phyloP scores from a whole-genome alignment of 2,329 filamentous ascomycete genomes.

The Drechslerella dactyloides region DNA sequence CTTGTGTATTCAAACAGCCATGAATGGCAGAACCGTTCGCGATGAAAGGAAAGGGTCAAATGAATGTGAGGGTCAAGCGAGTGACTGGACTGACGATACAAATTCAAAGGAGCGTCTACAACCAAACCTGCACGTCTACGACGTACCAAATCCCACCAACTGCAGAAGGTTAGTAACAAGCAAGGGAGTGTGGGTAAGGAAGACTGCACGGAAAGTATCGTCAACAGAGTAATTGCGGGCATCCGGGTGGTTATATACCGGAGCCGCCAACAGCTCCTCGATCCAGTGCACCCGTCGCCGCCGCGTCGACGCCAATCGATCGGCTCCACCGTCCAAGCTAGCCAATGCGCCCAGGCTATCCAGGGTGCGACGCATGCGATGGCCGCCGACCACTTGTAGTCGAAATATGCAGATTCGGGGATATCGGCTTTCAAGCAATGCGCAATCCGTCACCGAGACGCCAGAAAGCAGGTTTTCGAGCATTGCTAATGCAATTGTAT shows the following conservation, averaged over 20 bases:
- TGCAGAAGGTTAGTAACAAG: background rate
- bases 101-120: background rate
- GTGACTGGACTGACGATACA: background rate
- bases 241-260: conserved; percentile 33
- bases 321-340: conserved; percentile 5
- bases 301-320: background rate
- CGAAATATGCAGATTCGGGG: background rate
- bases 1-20: background rate
- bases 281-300: conserved; percentile 10
- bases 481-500: too few relatives aligned
- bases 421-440: background rate
- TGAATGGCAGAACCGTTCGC: background rate
- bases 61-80: background rate
- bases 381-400: background rate
- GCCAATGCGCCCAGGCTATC: background rate
- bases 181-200: background rate
- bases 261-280: conserved; percentile 15
- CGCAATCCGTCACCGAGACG: background rate
- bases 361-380: background rate
- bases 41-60: background rate
- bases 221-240: conserved; percentile 8
- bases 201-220: conserved; percentile 3
- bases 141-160: too few relatives aligned
- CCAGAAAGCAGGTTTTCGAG: too few relatives aligned
- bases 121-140: background rate